phyloP scores from a whole-genome alignment of 176 grass and related monocot genomes.

The Ananas comosus region DNA sequence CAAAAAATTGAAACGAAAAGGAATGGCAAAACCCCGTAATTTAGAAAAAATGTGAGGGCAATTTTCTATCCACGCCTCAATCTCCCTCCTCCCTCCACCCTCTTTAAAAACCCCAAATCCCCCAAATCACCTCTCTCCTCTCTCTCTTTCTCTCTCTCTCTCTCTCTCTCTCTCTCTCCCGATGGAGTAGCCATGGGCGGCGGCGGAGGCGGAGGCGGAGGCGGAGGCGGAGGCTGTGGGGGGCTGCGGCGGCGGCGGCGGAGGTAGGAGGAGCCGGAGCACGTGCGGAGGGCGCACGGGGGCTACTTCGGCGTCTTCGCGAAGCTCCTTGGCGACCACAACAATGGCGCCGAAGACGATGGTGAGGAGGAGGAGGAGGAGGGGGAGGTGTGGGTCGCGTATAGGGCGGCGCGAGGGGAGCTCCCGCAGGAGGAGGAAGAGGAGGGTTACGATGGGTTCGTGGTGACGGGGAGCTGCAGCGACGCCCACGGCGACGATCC shows the following conservation, averaged over 20 bases:
- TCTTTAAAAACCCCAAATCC: conserved; percentile 1
- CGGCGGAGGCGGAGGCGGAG: not conserved
- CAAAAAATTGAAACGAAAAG: not conserved
- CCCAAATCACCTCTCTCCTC: not conserved
- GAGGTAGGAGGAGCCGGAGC: conserved; percentile 38
- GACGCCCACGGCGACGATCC: conserved; percentile 49
- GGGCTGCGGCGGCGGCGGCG: not conserved
- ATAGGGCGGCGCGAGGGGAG: conserved; percentile 41
- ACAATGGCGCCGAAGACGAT: not conserved
- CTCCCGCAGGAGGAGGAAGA: conserved; percentile 36
- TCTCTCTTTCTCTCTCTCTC: not conserved
- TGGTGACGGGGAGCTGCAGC: conserved; percentile 42
- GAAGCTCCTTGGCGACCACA: conserved; percentile 13
- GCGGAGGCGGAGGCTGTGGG: not conserved
- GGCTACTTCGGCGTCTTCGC: conserved; percentile 45
- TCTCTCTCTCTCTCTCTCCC: conserved; percentile 7
- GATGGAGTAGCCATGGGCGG: not conserved
- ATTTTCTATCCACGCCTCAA: not conserved
- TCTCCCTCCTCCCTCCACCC: not conserved
- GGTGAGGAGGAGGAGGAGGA: not conserved
- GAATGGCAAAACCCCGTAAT: not conserved
- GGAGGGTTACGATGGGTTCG: conserved; percentile 40
- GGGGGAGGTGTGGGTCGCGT: conserved; percentile 35
- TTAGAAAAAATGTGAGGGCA: not conserved
- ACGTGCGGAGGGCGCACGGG: conserved; percentile 38